These are phyloP conservation scores for Aspergillus glaucus DNA, from an alignment of 2,329 filamentous ascomycete genomes.

Conservation along the genomic window DNA sequence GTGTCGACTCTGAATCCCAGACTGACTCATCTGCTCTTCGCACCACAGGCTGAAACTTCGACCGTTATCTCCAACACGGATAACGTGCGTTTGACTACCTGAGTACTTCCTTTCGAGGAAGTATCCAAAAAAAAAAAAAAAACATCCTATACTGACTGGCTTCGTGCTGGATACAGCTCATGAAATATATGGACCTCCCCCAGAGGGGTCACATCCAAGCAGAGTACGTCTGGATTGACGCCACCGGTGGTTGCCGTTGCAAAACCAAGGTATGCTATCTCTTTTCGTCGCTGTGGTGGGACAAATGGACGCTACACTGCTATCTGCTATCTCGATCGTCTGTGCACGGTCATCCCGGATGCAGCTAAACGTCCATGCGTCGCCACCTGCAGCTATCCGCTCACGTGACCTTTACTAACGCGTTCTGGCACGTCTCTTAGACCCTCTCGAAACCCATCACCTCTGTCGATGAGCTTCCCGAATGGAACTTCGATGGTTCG, in stretches of 20 bases:
- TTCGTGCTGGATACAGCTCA: conserved; percentile 54
- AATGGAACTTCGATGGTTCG: conserved; percentile 83
- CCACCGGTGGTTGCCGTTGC: conserved; percentile 74
- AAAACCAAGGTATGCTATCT: conserved; percentile 78
- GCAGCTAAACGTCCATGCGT: conserved; percentile 3
- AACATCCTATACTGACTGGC: conserved; percentile 34
- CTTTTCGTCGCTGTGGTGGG: conserved; percentile 2
- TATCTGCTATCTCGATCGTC: not conserved
- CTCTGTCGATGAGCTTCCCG: conserved; percentile 60
- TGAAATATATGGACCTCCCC: conserved; percentile 85
- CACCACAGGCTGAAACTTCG: conserved; percentile 31
- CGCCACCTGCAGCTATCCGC: conserved; percentile 21
- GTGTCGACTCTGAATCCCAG: not conserved
- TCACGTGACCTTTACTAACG: conserved; percentile 19
- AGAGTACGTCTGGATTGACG: conserved; percentile 96
- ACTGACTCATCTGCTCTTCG: conserved; percentile 25
- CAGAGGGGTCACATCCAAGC: conserved; percentile 86
- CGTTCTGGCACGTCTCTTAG: conserved; percentile 33
- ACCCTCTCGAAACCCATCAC: conserved; percentile 56
- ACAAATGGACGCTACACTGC: not conserved
- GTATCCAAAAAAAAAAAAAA: not conserved
- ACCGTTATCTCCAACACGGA: conserved; percentile 43
- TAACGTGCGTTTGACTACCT: conserved; percentile 36
- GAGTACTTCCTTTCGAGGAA: conserved; percentile 2
- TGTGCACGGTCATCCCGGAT: not conserved